Evolutionary conservation across 768 basidiomycete species (phyloP), one percentile per base, ranked within the genome.

Genomic region (Leccinum boreale): DNA sequence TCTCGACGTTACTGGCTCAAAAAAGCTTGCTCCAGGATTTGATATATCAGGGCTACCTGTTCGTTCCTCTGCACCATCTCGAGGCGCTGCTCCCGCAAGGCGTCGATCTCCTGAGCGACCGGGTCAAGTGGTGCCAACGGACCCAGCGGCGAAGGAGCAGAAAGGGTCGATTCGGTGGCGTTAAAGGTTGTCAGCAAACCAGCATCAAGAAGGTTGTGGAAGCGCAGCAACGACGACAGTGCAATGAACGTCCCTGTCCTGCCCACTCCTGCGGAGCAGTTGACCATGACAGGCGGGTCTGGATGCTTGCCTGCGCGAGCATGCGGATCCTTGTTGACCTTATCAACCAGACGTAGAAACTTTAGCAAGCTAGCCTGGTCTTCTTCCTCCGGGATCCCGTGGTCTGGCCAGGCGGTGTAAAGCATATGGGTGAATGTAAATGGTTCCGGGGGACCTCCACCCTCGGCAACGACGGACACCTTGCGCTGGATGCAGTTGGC

Each of bases 231-330:
- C 12, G 92, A 94, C 9, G 84, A 84, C 42, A 93, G 67, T 0
- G 89, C 85, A 67, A 95, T 89, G 73, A 92, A 93, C 6, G 92
- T 82, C 17, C 93, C 93, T 4, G 93, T 93, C 35, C 93, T 81
- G 3, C 93, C 93, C 57, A 94, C 79, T 4, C 93, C 93, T 1
- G 94, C 93, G 26, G 91, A 93, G 67, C 93, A 95, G 60, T 89
- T 84, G 29, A 91, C 81, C 64, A 94, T 81, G 60, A 90, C 81
- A 0, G 91, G 91, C n/a, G 89, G 87, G 60, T 88, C 85, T 14
- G 81, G 75, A 62, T 86, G 81, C 29, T 64, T 66, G 21, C 66
- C 62, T 10, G 60, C 52, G 14, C 58, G 54, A 15, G 44, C 24
- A 10, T 65, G 63, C 12, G 75, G 56, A 59, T 82, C 78, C 59